Evolutionary conservation across 2,329 filamentous ascomycete species (phyloP).

Genomic region (Cordyceps militaris): DNA sequence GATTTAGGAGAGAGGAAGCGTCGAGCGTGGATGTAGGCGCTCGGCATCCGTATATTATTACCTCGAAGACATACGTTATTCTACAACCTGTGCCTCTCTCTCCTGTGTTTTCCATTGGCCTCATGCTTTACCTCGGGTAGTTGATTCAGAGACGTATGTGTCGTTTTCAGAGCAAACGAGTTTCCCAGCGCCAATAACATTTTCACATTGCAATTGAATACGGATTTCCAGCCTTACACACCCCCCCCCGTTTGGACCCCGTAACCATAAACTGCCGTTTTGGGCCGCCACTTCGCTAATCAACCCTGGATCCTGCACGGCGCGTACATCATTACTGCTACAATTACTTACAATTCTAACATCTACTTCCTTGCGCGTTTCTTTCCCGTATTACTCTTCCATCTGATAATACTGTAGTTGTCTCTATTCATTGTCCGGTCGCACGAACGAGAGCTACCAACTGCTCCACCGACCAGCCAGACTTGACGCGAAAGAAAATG

Average conservation of each 20-base stretch:
- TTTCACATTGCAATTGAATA: too few species aligned
- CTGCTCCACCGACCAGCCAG: background rate
- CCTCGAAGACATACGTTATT: conserved; percentile 8
- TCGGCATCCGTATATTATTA: conserved; percentile 12
- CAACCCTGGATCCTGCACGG: too few species aligned
- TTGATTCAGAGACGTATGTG: background rate
- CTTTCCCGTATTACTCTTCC: too few species aligned
- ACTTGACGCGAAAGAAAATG: background rate
- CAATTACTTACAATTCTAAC: too few species aligned
- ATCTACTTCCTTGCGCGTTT: too few species aligned
- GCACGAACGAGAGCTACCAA: background rate
- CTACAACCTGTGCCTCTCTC: background rate
- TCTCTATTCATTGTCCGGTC: background rate
- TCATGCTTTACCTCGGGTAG: background rate
- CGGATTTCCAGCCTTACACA: too few species aligned
- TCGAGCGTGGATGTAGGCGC: conserved; percentile 4
- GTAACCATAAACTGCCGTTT: too few species aligned
- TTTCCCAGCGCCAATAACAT: background rate
- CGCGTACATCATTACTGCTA: too few species aligned
- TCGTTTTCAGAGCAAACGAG: background rate
- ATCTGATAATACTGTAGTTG: too few species aligned
- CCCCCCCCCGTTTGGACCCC: too few species aligned
- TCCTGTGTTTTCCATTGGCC: background rate
- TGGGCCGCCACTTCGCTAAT: too few species aligned
- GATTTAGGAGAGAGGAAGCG: conserved; percentile 2